Evolutionary conservation across 805 yeast species (phyloP).

Genomic region (Saturnispora diversa): DNA sequence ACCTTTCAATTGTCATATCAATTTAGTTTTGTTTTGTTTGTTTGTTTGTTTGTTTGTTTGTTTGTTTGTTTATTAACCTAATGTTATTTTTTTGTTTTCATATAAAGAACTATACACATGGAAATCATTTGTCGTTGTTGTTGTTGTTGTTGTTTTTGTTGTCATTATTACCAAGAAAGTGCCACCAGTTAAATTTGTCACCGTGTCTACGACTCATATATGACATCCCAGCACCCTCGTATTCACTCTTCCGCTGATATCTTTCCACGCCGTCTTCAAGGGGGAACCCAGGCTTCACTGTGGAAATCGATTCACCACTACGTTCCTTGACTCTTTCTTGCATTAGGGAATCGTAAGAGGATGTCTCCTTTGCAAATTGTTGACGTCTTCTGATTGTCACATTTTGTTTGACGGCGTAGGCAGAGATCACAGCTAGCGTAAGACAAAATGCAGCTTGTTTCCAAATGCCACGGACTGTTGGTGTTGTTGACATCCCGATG

Average conservation of each 20-base stretch:
- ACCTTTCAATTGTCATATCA: too few species aligned
- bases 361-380: constrained; percentile 30
- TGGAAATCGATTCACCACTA: constrained; percentile 20
- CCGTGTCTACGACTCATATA: constrained; percentile 39
- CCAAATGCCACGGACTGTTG: constrained; percentile 26
- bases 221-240: constrained; percentile 60
- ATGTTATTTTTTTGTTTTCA: too few species aligned
- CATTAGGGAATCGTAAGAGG: constrained; percentile 27
- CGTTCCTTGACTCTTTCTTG: constrained; percentile 17
- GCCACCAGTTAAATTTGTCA: constrained; percentile 25
- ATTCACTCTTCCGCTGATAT: constrained; percentile 48
- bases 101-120: too few species aligned
- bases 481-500: constrained; percentile 18
- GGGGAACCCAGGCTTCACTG: constrained; percentile 30
- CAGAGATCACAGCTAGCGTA: constrained; percentile 27
- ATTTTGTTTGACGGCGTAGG: constrained; percentile 30
- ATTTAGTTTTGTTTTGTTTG: too few species aligned
- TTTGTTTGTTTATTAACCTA: too few species aligned
- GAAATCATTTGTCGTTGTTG: background rate
- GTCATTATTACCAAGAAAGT: constrained; percentile 15
- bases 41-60: too few species aligned
- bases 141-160: background rate
- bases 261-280: constrained; percentile 31
- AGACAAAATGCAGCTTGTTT: constrained; percentile 26
- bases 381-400: constrained; percentile 29